These are phyloP conservation scores for Xerocomus spinulosus DNA, from an alignment of 768 basidiomycete genomes.

Conservation along the genomic window DNA sequence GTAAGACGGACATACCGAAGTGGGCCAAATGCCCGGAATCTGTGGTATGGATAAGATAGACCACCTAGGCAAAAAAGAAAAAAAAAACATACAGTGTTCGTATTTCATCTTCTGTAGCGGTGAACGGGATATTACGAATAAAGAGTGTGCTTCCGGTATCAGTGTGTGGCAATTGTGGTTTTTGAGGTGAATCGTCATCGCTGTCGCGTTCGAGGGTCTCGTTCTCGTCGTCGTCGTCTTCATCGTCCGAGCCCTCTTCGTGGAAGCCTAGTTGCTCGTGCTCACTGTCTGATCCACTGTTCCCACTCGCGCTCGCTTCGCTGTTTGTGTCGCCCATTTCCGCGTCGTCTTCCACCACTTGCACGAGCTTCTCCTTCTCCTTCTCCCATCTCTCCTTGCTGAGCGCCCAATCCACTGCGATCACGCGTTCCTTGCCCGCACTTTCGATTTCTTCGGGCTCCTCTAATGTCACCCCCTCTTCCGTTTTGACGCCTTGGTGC, in stretches of 20 bases:
- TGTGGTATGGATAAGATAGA: slow-evolving; percentile 5
- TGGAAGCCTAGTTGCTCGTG: slow-evolving; percentile 45
- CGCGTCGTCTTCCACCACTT: slow-evolving; percentile 31
- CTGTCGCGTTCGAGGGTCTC: slow-evolving; percentile 8
- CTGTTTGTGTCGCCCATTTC: slow-evolving; percentile 31
- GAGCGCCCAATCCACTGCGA: slow-evolving; percentile 95
- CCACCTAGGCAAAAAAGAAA: not conserved
- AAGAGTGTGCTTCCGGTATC: slow-evolving; percentile 91
- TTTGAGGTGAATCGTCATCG: slow-evolving; percentile 42
- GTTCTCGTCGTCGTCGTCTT: slow-evolving; percentile 23
- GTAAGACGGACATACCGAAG: slow-evolving; percentile 92
- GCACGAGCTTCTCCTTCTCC: slow-evolving; percentile 55
- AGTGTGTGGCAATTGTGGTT: slow-evolving; percentile 73
- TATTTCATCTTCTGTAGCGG: slow-evolving; percentile 90
- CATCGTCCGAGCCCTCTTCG: slow-evolving; percentile 22
- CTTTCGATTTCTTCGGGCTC: slow-evolving; percentile 32
- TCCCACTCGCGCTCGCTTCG: slow-evolving; percentile 19
- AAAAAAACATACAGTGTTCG: slow-evolving; percentile 62
- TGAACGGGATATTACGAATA: slow-evolving; percentile 88
- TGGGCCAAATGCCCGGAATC: slow-evolving; percentile 89
- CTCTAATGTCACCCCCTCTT: slow-evolving; percentile 35
- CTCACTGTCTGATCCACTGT: slow-evolving; percentile 35
- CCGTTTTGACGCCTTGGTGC: slow-evolving; percentile 26
- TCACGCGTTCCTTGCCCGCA: slow-evolving; percentile 50
- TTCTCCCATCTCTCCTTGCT: slow-evolving; percentile 92